Conservation (phyloP, 2,329 filamentous ascomycete species). For the Hypoxylon sp. region DNA sequence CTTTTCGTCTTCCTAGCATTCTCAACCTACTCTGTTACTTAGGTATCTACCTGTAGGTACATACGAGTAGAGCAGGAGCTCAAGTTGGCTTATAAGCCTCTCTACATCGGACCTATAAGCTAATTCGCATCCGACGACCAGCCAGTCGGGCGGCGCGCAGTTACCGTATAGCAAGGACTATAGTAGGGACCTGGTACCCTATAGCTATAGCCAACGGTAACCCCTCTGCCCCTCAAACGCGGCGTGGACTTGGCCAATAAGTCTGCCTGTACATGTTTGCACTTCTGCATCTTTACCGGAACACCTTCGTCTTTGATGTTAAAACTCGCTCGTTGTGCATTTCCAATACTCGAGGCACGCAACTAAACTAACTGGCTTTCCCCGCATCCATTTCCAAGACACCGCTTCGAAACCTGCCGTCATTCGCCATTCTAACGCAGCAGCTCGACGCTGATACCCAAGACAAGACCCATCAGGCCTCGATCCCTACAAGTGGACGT, state of each 20-base stretch:
- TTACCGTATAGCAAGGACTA: not conserved
- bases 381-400: not conserved
- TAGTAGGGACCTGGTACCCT: too few relatives aligned
- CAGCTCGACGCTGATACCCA: constrained; percentile 16
- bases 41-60: too few relatives aligned
- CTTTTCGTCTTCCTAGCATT: not conserved
- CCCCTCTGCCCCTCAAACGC: not conserved
- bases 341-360: constrained; percentile 15
- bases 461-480: constrained; percentile 17
- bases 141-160: not conserved
- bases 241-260: not conserved
- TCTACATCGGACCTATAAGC: too few relatives aligned
- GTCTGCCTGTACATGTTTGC: not conserved
- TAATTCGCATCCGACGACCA: not conserved
- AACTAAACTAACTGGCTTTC: constrained; percentile 25
- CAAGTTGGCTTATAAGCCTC: too few relatives aligned
- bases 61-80: too few relatives aligned
- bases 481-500: constrained; percentile 12
- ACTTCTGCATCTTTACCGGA: too few relatives aligned
- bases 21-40: too few relatives aligned
- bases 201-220: not conserved
- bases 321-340: constrained; percentile 5
- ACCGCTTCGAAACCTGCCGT: constrained; percentile 9
- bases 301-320: constrained; percentile 1
- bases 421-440: not conserved